Base-by-base conservation (phyloP, 2,329 filamentous ascomycete genomes). In the Didymella lethalis region DNA sequence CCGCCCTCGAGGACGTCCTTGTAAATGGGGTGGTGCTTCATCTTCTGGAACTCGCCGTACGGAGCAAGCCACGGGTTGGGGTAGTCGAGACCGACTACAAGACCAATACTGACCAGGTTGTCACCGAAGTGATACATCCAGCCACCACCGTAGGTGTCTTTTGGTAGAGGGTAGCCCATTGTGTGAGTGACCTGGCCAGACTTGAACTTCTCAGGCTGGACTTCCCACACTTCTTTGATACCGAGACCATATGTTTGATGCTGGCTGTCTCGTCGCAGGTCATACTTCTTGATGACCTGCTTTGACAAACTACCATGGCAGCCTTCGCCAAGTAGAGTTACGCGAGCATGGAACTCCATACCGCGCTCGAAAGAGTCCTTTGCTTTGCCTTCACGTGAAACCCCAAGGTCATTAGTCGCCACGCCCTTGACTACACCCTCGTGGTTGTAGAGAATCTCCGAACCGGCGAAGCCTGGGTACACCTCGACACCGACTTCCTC, bases 81-180 rank as follows among this genome's bases (percentile, higher is more conserved):
- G 77, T 99, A 99, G 82, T 99, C 95, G 53, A 99, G 85, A 25
- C 93, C 93, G 36, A 96, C 91, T 11, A 99, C 95, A 18, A 98
- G 83, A 25, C 95, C 95, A 55, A 99, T 84, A 66, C 89, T 93
- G 60, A 99, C 94, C 70, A 98, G 86, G 78, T 98, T 99, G 70
- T 99, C 94, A 36, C 93, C 95, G 78, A 98, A 99, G 78, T 99
- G 95, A 75, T 99, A 99, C 91, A 99, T 93, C 89, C 93, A 99
- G n/a, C 91, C 93, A 65, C 95, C 95, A 66, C 95, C 95, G 75
- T 99, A 99, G 8, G 93, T 95, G 74, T 98, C 90, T 68, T 84
- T 87, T 16, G 92, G 87, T 44, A 99, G 80, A 20, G 95, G 95
- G 73, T 96, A 98, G 20, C 95, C 95, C 88, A 99, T 87, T 4